Base-by-base conservation (phyloP, 352 stramenopile species). In the Pythium diclinum region DNA sequence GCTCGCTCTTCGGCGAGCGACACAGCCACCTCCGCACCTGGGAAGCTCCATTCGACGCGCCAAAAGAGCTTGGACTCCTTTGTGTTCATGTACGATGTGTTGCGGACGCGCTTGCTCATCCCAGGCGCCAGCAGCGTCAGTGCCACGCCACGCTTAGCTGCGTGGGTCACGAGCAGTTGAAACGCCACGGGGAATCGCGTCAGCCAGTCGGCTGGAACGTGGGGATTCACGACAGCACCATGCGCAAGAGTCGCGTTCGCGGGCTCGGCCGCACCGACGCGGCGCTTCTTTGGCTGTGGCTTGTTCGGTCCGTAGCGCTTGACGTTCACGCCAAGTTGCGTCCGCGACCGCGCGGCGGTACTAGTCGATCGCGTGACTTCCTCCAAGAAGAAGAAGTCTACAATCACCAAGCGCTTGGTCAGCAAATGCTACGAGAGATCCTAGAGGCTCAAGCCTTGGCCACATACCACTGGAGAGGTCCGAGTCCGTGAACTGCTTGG, bases 11-110 rank as follows among this genome's bases (percentile, higher is more conserved):
- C 84, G 9, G 65, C 58, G 10, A 88, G 72, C 36, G 58, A 85
- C 34, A 89, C 69, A 0, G 73, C 28, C 1, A 81, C 71, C 16
- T 88, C 72, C 0, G 79, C 73, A 34, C 65, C 80, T 21, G 83
- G 77, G 60, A 95, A 95, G 9, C 49, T 30, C 81, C 85, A 91
- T 53, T 95, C 87, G n/a, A 95, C 54, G 16, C 87, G 81, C 87
- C 87, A 95, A 44, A 69, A 89, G 34, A 95, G 58, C 6, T 65
- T 76, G 13, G 78, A 71, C 21, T 74, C 75, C 59, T 89, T 90
- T 5, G 65, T 79, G 54, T 92, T 74, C 75, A 92, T 85, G 54
- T 80, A 88, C 19, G 84, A 93, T 21, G 84, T 88, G 61, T 93
- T 95, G 33, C 79, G 72, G 17, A 71, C 56, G 42, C 81, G 84